phyloP scores from a whole-genome alignment of 371 early-diverging fungal species.

The Blastocladiella emersonii region DNA sequence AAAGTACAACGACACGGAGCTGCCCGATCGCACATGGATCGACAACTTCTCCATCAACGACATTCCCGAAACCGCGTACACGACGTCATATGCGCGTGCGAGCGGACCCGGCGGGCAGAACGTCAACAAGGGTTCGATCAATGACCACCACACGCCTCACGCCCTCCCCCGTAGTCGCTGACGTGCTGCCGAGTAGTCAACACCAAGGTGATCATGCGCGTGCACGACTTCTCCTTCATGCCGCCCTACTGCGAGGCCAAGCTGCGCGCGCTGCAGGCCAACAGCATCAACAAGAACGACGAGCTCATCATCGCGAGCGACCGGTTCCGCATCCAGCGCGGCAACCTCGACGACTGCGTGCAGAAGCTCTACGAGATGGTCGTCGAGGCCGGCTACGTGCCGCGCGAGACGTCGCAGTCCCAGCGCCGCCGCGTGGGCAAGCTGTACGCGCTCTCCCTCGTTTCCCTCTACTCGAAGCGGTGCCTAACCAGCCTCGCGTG shows the following conservation, averaged over 20 bases:
- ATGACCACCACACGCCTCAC: neutral
- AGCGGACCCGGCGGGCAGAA: conserved; percentile 85
- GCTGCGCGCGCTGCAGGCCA: conserved; percentile 30
- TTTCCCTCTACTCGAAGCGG: conserved; percentile 3
- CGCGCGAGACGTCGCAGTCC: conserved; percentile 52
- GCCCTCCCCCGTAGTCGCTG: neutral
- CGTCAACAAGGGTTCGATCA: conserved; percentile 62
- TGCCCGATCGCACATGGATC: conserved; percentile 6
- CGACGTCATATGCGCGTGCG: conserved; percentile 33
- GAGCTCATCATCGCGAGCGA: conserved; percentile 65
- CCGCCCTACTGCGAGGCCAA: conserved; percentile 49
- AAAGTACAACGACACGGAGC: too few relatives aligned
- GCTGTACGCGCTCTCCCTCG: conserved; percentile 30
- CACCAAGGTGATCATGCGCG: conserved; percentile 59
- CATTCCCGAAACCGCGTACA: neutral
- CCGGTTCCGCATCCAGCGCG: conserved; percentile 58
- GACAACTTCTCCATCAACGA: neutral
- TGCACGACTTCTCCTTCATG: conserved; percentile 37
- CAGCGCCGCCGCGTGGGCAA: conserved; percentile 40
- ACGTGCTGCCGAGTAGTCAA: conserved; percentile 34
- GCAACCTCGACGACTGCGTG: conserved; percentile 68
- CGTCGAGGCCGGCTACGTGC: conserved; percentile 46
- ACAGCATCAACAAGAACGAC: conserved; percentile 48
- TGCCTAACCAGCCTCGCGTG: conserved; percentile 8
- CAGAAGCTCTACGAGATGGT: conserved; percentile 51